Evolutionary conservation across 768 basidiomycete species (phyloP).

Genomic region (Agaricus subrufescens): DNA sequence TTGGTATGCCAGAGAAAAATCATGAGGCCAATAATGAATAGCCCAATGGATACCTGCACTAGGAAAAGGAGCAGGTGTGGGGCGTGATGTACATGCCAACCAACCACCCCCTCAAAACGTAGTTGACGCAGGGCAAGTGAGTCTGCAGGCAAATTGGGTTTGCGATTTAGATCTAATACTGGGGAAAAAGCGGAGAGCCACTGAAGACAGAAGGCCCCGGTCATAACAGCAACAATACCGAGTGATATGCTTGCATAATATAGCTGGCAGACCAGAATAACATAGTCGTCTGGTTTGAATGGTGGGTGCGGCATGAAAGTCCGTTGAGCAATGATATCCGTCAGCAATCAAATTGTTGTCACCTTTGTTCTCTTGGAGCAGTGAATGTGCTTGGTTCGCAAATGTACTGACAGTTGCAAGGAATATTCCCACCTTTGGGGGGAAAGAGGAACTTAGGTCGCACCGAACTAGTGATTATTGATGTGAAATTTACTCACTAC

Average conservation of each 20-base stretch:
- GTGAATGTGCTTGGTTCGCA: background rate
- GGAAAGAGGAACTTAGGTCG: background rate
- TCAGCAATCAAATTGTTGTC: background rate
- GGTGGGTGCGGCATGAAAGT: background rate
- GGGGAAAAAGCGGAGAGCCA: background rate
- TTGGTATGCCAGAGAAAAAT: constrained; percentile 1
- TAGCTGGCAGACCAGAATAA: background rate
- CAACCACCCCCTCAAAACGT: constrained; percentile 2
- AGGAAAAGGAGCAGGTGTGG: background rate
- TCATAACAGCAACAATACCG: background rate
- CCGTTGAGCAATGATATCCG: background rate
- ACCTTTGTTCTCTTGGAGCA: background rate
- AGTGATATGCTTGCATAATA: constrained; percentile 5
- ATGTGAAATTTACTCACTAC: background rate
- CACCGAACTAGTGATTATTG: background rate
- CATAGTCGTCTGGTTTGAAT: background rate
- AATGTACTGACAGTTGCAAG: constrained; percentile 3
- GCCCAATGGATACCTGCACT: constrained; percentile 4
- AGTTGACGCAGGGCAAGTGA: constrained; percentile 5
- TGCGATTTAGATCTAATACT: background rate
- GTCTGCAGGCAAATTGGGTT: background rate
- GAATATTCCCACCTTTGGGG: background rate
- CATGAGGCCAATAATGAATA: constrained; percentile 4
- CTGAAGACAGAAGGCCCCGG: constrained; percentile 4
- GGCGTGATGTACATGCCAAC: background rate